phyloP scores from a whole-genome alignment of 495 filamentous ascomycete species.

The Lophiostoma macrostomum region DNA sequence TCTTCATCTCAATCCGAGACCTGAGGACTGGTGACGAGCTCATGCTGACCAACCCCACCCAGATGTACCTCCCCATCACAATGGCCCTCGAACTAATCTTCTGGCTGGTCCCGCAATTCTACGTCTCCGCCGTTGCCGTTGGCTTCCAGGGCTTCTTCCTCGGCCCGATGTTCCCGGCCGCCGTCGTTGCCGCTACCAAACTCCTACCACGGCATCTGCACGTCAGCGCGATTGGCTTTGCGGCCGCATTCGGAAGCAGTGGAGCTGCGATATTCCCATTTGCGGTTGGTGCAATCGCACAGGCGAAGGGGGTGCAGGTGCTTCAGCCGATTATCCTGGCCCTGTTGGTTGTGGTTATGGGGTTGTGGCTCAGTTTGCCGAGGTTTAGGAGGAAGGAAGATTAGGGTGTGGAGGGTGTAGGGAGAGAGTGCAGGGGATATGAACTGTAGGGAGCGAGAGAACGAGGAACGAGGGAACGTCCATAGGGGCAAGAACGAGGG shows the following conservation, averaged over 20 bases:
- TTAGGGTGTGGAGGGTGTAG: no score
- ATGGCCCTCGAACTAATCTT: conserved; percentile 45
- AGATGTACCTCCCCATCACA: conserved; percentile 44
- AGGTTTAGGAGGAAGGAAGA: conserved; percentile 41
- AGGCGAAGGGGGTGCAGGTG: conserved; percentile 73
- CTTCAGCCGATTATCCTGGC: conserved; percentile 74
- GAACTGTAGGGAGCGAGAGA: no score
- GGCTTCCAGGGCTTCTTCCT: conserved; percentile 69
- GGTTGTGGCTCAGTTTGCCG: conserved; percentile 44
- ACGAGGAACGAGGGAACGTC: no score
- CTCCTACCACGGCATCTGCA: conserved; percentile 74
- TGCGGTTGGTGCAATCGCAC: conserved; percentile 78
- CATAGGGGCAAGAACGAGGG: no score
- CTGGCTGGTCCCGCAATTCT: conserved; percentile 69
- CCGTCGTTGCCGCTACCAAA: conserved; percentile 75
- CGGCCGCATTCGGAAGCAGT: conserved; percentile 73
- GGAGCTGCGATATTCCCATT: conserved; percentile 83
- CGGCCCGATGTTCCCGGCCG: conserved; percentile 66
- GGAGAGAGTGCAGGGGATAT: no score
- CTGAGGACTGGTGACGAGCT: no score
- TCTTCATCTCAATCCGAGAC: background rate
- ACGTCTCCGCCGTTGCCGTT: conserved; percentile 66
- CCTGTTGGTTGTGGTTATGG: conserved; percentile 50
- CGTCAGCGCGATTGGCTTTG: conserved; percentile 79
- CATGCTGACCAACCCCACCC: background rate